Base-by-base conservation (phyloP, 306 rosid genomes). In the Vachellia pachyceras region DNA sequence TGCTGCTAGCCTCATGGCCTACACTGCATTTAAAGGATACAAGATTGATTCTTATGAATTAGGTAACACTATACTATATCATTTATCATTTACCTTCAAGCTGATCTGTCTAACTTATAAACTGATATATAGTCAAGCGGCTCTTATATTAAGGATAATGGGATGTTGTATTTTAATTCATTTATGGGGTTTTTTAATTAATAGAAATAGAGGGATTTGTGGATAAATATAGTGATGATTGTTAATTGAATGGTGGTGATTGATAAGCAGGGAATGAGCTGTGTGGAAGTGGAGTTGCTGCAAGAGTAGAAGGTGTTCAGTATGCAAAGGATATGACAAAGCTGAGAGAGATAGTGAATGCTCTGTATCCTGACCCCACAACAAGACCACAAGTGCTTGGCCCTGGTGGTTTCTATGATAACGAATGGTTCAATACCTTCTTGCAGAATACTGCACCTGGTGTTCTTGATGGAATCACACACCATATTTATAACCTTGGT, bases 401-500 rank as follows among this genome's bases (percentile, higher is more conserved):
- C 9, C 96, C 96, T 7, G 96, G 81, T 10, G 90, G 97, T 6
- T 93, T 91, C 76, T 91, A 79, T 61, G 85, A 69, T 9, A 85
- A 78, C 39, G 83, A 87, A 25, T 89, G 97, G 97, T 91, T 84
- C 65, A 77, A 69, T 13, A 79, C 67, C 35, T 93, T 93, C 83
- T 85, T 93, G 14, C 77, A 79, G 10, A 72, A 81, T 72, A 70
- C 83, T 7, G 88, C 65, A 25, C 90, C 87, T 5, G 91, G 85
- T 39, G 91, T 80, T 14, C 79, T 91, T 1, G 87, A 89, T 72
- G 90, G 83, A 2, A 83, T 91, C 15, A 87, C 94, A 4, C 96
- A 91, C 69, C 97, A 93, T 49, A 86, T 90, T 46, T 93, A 91
- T 84, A 90, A 88, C 81, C 94, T 93, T 42, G 96, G 97, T 72